Conservation (phyloP, 208 protist genomes). For the Tritrichomonas foetus region DNA sequence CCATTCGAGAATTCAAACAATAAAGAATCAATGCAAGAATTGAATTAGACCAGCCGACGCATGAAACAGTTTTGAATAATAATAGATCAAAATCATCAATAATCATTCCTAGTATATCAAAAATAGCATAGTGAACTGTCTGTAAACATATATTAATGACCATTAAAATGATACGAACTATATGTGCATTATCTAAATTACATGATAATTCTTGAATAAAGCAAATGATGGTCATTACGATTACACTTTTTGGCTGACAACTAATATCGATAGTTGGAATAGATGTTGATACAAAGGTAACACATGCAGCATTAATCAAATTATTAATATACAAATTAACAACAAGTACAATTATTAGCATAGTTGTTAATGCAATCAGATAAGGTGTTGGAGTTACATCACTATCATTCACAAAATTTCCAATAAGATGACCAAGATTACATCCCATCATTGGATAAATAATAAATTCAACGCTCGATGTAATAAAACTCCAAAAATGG, state of each 20-base stretch:
- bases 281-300: neutral
- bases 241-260: neutral
- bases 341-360: neutral
- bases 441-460: neutral
- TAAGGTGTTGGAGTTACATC: neutral
- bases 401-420: neutral
- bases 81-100: no score
- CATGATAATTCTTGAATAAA: no score
- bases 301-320: neutral
- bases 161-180: no score
- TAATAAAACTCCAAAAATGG: neutral
- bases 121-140: no score
- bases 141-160: no score
- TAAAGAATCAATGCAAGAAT: neutral
- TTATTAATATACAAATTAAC: neutral
- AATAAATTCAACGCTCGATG: neutral
- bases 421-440: neutral
- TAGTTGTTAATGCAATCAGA: neutral
- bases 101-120: no score
- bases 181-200: no score
- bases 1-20: neutral
- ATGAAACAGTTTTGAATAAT: no score
- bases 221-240: neutral
- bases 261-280: neutral
- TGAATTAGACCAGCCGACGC: neutral